phyloP scores from a whole-genome alignment of 345 rosid genomes.

The Gossypium longicalyx region DNA sequence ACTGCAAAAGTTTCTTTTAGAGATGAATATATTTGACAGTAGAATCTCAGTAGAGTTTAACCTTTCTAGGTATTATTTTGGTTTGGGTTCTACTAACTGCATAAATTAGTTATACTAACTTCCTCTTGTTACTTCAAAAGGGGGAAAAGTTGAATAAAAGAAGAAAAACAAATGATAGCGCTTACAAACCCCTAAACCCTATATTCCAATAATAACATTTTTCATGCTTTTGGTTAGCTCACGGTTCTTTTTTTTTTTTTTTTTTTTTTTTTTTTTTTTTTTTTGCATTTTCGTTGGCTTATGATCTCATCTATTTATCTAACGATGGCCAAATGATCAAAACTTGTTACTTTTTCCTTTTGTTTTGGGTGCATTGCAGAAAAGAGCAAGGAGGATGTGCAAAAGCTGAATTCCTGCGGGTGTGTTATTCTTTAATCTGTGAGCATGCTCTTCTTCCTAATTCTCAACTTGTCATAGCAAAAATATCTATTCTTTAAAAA shows the following conservation, averaged over 20 bases:
- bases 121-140: background rate
- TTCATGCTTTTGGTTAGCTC: no score
- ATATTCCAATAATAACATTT: background rate
- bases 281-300: background rate
- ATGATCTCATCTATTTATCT: background rate
- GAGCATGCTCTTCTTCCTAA: background rate
- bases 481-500: no score
- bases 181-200: background rate
- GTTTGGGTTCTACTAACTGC: background rate
- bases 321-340: no score
- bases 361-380: conserved; percentile 21
- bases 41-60: background rate
- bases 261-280: no score
- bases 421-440: conserved; percentile 28
- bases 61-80: background rate
- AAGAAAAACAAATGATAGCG: no score
- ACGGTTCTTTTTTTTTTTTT: no score
- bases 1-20: background rate
- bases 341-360: background rate
- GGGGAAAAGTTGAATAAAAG: background rate
- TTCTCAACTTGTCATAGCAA: background rate
- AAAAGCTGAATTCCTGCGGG: conserved; percentile 31
- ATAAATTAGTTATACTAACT: background rate
- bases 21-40: background rate
- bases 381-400: conserved; percentile 26